A percentile compares a stretch with the other conserved stretches of the same genome.
Conservation (phyloP, 2,329 filamentous ascomycete genomes). For the Botryosphaeria dothidea region DNA sequence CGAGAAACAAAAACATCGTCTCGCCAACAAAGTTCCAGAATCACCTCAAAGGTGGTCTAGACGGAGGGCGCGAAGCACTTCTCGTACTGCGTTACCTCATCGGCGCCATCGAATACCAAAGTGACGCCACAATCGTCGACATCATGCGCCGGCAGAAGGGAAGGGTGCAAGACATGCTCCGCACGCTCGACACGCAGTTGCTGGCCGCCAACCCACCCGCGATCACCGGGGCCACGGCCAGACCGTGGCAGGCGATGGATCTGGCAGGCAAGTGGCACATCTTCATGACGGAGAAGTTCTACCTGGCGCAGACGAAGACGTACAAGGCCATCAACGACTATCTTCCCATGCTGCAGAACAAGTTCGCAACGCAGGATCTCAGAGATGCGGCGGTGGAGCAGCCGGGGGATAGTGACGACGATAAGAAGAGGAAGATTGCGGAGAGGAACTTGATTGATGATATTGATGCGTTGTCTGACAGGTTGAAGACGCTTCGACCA, state of each 20-base stretch:
- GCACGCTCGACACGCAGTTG: background rate
- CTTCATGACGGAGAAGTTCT: background rate
- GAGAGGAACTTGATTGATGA: background rate
- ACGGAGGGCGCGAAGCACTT: background rate
- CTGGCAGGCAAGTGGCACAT: background rate
- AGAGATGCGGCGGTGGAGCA: background rate
- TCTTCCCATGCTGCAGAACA: background rate
- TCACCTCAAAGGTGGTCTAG: background rate
- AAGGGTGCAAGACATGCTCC: background rate
- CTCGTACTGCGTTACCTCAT: background rate
- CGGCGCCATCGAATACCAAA: background rate
- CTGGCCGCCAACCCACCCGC: background rate
- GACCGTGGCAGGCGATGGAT: background rate
- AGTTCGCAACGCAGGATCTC: background rate
- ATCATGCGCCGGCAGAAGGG: background rate
- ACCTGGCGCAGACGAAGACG: background rate
- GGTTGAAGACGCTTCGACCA: background rate
- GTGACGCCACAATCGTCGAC: background rate
- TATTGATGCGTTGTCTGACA: background rate
- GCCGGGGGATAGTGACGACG: background rate
- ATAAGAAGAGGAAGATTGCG: background rate
- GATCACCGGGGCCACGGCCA: background rate
- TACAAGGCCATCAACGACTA: background rate
- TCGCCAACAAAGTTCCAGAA: background rate
- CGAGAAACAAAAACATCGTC: background rate